Percentiles rank a stretch among this genome's conserved stretches.
These are phyloP conservation scores for Sporothrix schenckii DNA, from an alignment of 2,329 filamentous ascomycete species.

Conservation along the genomic window DNA sequence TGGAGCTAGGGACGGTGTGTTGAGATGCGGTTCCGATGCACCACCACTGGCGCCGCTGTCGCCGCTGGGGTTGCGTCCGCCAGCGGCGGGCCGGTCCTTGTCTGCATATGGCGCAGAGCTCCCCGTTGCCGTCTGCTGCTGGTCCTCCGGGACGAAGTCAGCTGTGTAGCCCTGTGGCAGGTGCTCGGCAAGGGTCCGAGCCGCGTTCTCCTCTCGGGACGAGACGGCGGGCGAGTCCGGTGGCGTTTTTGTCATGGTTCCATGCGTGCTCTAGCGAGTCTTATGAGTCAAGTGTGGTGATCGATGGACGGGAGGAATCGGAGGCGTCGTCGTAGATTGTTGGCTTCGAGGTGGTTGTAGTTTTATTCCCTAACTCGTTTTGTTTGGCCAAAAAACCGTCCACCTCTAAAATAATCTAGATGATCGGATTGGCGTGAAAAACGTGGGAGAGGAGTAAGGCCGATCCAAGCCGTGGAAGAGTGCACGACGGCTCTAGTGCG, in stretches of 20 bases:
- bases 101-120: not conserved
- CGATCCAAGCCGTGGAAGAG: constrained; percentile 18
- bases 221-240: constrained; percentile 24
- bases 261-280: constrained; percentile 16
- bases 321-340: not conserved
- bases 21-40: not conserved
- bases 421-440: not conserved
- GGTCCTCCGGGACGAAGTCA: constrained; percentile 37
- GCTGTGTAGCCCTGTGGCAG: constrained; percentile 44
- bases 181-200: constrained; percentile 42
- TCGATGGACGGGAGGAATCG: not conserved
- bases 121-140: constrained; percentile 27
- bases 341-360: not conserved
- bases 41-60: not conserved
- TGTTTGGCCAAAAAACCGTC: not conserved
- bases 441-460: constrained; percentile 16
- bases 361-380: not conserved
- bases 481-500: not conserved
- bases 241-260: constrained; percentile 32
- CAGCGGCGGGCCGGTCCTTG: not conserved
- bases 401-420: not conserved
- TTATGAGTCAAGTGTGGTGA: not conserved
- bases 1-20: not conserved
- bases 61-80: not conserved
- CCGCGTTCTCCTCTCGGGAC: constrained; percentile 31